These are phyloP conservation scores for Leishmania martiniquensis DNA, from an alignment of 208 protist species.

Conservation along the genomic window DNA sequence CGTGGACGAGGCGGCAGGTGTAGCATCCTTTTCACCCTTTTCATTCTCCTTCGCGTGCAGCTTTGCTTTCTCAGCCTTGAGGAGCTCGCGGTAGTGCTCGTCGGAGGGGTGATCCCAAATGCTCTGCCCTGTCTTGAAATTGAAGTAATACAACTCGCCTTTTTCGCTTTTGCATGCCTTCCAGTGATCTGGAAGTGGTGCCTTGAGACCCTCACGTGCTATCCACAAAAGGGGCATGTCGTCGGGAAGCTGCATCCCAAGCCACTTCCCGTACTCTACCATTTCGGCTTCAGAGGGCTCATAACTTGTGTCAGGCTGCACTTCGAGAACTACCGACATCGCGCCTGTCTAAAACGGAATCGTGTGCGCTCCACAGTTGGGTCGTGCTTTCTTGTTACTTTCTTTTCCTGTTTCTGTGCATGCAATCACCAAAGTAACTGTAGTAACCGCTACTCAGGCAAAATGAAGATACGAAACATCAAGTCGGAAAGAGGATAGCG, in stretches of 20 bases:
- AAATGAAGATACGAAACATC: conserved; percentile 9
- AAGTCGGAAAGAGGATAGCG: background rate
- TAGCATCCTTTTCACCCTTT: conserved; percentile 33
- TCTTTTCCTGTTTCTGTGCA: conserved; percentile 4
- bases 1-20: background rate
- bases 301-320: conserved; percentile 80
- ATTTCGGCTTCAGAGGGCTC: conserved; percentile 94
- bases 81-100: conserved; percentile 91
- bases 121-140: conserved; percentile 92
- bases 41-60: conserved; percentile 28
- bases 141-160: conserved; percentile 96
- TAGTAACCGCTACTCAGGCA: background rate
- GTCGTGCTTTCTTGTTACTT: background rate
- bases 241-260: conserved; percentile 93
- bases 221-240: conserved; percentile 95
- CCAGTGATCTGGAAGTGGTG: conserved; percentile 94
- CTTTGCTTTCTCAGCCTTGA: conserved; percentile 57
- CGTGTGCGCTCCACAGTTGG: background rate
- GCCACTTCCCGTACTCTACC: conserved; percentile 94
- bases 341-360: background rate
- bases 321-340: conserved; percentile 90
- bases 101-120: conserved; percentile 97
- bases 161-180: conserved; percentile 94
- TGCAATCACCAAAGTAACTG: conserved; percentile 1
- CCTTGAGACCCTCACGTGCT: conserved; percentile 94